A percentile compares a stretch with the other conserved stretches of the same genome.
These are phyloP conservation scores for Aspergillus sp. DNA, from an alignment of 2,329 filamentous ascomycete genomes.

Conservation along the genomic window DNA sequence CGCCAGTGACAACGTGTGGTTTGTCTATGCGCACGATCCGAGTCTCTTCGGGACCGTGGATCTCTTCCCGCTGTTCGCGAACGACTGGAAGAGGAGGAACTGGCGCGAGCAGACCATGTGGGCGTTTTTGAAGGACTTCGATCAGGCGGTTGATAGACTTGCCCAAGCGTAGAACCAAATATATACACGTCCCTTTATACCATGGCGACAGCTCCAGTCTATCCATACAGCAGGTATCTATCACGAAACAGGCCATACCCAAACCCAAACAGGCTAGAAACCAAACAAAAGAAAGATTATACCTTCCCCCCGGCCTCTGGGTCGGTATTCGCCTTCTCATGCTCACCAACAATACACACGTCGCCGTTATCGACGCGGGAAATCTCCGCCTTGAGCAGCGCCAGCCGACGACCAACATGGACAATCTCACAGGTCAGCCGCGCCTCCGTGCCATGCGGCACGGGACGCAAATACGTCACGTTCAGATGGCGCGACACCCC, in stretches of 20 bases:
- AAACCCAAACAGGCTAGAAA: not conserved
- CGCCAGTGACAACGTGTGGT: not conserved
- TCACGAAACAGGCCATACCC: not conserved
- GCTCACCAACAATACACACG: conserved; percentile 59
- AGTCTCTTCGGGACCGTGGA: not conserved
- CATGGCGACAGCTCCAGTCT: not conserved
- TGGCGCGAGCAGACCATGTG: not conserved
- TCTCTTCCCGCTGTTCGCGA: not conserved
- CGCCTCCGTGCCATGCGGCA: conserved; percentile 51
- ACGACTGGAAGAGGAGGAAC: not conserved
- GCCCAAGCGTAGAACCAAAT: not conserved
- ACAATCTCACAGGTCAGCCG: conserved; percentile 58
- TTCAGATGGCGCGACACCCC: conserved; percentile 66
- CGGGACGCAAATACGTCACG: conserved; percentile 65
- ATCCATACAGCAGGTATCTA: not conserved
- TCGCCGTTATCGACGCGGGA: conserved; percentile 52
- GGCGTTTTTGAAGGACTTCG: not conserved
- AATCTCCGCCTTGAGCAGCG: conserved; percentile 55
- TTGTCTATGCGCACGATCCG: not conserved
- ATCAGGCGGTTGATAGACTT: not conserved
- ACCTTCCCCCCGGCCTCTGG: conserved; percentile 28
- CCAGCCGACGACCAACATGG: conserved; percentile 55
- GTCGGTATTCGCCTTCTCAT: conserved; percentile 64
- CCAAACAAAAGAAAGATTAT: conserved; percentile 1
- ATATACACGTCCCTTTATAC: not conserved